Evolutionary conservation across 768 basidiomycete genomes (phyloP), one percentile per base, ranked within the genome.

Genomic region (Lactifluus hygrophoroides): DNA sequence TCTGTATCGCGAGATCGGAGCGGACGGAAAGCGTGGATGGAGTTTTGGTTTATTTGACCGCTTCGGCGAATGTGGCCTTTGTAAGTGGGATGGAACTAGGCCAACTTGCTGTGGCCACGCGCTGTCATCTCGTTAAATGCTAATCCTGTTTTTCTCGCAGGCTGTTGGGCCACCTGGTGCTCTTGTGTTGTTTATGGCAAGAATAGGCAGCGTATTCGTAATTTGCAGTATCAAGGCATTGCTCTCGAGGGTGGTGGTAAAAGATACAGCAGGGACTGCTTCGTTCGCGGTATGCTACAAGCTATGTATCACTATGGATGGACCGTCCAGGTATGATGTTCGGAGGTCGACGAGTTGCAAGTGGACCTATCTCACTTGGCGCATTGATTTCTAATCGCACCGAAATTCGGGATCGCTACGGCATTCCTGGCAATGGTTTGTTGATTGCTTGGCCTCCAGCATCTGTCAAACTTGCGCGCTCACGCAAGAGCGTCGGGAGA

Each of bases 401-500:
- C 5, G 64, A 67, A 21, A 64, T 76, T 37, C 76, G 80, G 37
- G 27, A 52, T 16, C 75, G 80, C 42, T 79, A 80, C 66, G 70
- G 68, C 49, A 77, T 82, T 65, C 70, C 70, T 25, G 81, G 80
- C 7, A 68, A 70, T 27, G 60, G 66, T 7, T 68, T 48, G 69
- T 69, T 0, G 80, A 80, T 58, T 79, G 75, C 62, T 68, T 66
- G 43, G 54, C 72, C 2, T 64, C 75, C 0, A 72, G 65, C 19
- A 80, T 69, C 54, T 81, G 80, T 64, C 60, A 61, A n/a, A n/a
- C n/a, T n/a, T n/a, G n/a, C n/a, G n/a, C n/a, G n/a, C n/a, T n/a
- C n/a, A n/a, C n/a, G n/a, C 0, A 69, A 78, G 13, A 82, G 81
- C 65, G 70, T 72, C n/a, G 74, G 81, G 40, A 82, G 58, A 62